Evolutionary conservation across 1,284 basidiomycete genomes (phyloP).

Genomic region (Paramarasmius palmivorus): DNA sequence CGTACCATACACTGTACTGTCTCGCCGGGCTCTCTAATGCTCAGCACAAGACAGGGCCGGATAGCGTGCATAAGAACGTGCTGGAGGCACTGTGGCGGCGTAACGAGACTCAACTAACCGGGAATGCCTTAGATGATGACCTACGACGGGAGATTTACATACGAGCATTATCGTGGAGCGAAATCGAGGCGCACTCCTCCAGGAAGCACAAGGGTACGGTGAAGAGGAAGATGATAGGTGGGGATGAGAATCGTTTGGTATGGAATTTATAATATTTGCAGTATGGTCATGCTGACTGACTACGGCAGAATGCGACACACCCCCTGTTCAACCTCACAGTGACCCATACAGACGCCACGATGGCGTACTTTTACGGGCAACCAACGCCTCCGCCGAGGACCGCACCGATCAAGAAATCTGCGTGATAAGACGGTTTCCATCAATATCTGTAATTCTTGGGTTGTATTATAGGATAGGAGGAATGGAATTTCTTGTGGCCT

Average conservation of each 20-base stretch:
- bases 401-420: neutral
- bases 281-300: neutral
- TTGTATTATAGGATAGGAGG: no score
- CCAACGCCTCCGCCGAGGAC: constrained; percentile 46
- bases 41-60: constrained; percentile 73
- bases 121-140: constrained; percentile 23
- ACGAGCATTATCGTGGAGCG: constrained; percentile 71
- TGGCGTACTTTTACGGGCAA: constrained; percentile 72
- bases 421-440: no score
- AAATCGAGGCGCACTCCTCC: constrained; percentile 33
- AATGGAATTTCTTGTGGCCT: no score
- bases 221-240: constrained; percentile 60
- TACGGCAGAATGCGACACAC: constrained; percentile 79
- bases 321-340: constrained; percentile 86
- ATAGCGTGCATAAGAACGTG: constrained; percentile 43
- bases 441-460: no score
- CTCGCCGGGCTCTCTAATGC: constrained; percentile 86
- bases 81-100: constrained; percentile 32
- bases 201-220: constrained; percentile 40
- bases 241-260: constrained; percentile 69
- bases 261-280: constrained; percentile 30
- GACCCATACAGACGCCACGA: constrained; percentile 70
- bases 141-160: constrained; percentile 59
- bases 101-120: neutral
- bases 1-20: constrained; percentile 92